Evolutionary conservation across 1,139 yeast species (phyloP).

Genomic region (Oligophagozyma castellii): DNA sequence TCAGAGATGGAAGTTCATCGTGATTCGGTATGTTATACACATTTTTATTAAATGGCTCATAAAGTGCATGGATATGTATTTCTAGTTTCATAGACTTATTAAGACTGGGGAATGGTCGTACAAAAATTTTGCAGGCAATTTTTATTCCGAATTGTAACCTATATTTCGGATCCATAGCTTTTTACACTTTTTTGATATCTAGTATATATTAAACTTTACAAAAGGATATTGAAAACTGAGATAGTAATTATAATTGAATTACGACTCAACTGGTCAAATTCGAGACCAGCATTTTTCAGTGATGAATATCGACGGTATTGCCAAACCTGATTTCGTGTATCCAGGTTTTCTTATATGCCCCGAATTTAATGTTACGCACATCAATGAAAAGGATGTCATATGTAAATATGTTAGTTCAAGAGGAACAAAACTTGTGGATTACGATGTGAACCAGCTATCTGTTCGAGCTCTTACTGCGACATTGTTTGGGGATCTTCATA

Average conservation of each 20-base stretch:
- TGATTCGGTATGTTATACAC: constrained; percentile 68
- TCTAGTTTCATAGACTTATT: no score
- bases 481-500: constrained; percentile 43
- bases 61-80: neutral
- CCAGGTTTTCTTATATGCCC: constrained; percentile 69
- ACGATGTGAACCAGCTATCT: constrained; percentile 11
- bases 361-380: constrained; percentile 19
- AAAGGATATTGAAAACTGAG: no score
- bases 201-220: no score
- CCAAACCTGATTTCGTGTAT: constrained; percentile 38
- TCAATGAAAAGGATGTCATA: constrained; percentile 14
- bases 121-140: neutral
- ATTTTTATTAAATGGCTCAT: constrained; percentile 49
- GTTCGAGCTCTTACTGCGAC: constrained; percentile 48
- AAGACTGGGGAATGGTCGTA: no score
- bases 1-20: constrained; percentile 73
- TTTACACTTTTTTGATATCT: no score
- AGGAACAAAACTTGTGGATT: constrained; percentile 28
- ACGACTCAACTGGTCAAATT: no score
- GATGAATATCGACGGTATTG: no score
- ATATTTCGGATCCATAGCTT: constrained; percentile 24
- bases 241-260: no score
- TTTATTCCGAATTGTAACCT: constrained; percentile 2
- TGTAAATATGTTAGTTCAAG: constrained; percentile 34
- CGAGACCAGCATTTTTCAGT: no score